Percentiles rank a stretch among this genome's conserved stretches.
These are phyloP conservation scores for Millerozyma miso DNA, from an alignment of 805 yeast species.

Conservation along the genomic window DNA sequence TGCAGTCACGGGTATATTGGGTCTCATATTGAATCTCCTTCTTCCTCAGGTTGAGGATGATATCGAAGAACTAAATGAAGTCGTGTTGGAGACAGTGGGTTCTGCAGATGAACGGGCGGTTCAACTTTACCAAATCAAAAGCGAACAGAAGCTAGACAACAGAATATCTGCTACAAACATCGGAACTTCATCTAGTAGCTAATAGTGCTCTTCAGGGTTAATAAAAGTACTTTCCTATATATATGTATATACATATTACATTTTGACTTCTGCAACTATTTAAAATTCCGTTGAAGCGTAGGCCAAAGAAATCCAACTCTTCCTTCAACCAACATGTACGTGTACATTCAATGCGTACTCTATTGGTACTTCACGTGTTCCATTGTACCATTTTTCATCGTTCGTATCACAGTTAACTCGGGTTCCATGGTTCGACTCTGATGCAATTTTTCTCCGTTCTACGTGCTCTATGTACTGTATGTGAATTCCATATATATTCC, in stretches of 20 bases:
- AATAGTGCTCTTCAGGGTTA: too few species aligned
- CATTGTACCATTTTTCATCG: too few species aligned
- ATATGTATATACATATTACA: too few species aligned
- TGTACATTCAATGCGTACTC: too few species aligned
- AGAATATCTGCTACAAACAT: constrained; percentile 10
- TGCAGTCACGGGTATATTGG: constrained; percentile 65
- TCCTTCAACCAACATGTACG: too few species aligned
- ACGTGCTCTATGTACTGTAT: neutral
- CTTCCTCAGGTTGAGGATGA: constrained; percentile 57
- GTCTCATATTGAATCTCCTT: constrained; percentile 55
- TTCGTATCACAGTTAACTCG: too few species aligned
- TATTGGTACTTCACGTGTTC: too few species aligned
- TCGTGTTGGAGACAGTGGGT: constrained; percentile 39
- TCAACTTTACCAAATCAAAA: constrained; percentile 29
- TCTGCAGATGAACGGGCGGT: constrained; percentile 36
- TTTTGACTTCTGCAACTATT: too few species aligned
- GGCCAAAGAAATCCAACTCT: too few species aligned
- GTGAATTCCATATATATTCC: too few species aligned
- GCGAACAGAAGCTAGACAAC: constrained; percentile 25
- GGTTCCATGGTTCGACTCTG: neutral
- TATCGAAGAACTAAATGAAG: constrained; percentile 43
- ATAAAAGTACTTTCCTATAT: too few species aligned
- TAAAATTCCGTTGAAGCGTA: too few species aligned
- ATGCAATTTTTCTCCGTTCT: neutral
- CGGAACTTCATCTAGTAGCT: neutral